Percentiles rank a stretch among this genome's conserved stretches.
Conservation (phyloP, 139 green algal species). For the Nannochloris sp. region DNA sequence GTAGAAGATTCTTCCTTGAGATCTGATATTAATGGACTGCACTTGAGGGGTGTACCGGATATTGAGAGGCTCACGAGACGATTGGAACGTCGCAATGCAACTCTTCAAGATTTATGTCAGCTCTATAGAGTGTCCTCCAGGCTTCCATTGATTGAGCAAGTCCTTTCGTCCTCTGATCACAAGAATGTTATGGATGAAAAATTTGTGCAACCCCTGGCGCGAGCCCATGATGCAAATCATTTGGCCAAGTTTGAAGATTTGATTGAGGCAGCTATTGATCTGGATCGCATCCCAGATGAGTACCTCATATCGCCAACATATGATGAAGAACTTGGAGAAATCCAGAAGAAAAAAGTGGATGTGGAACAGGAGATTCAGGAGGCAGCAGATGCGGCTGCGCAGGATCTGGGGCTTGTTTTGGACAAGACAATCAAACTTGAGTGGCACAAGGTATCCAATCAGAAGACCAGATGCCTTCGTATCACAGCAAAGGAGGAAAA, state of each 20-base stretch:
- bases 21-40: constrained; percentile 52
- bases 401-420: constrained; percentile 70
- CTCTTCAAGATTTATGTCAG: constrained; percentile 80
- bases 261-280: constrained; percentile 84
- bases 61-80: constrained; percentile 78
- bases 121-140: constrained; percentile 77
- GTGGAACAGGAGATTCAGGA: constrained; percentile 48
- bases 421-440: constrained; percentile 88
- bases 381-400: constrained; percentile 25
- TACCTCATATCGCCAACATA: constrained; percentile 84
- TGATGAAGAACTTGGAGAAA: constrained; percentile 41
- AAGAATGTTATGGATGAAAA: constrained; percentile 38
- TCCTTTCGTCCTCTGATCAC: constrained; percentile 50
- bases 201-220: constrained; percentile 52
- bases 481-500: constrained; percentile 92
- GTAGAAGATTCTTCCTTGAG: constrained; percentile 56
- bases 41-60: constrained; percentile 81
- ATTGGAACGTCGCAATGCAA: constrained; percentile 58
- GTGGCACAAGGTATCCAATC: constrained; percentile 70
- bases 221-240: constrained; percentile 60
- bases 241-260: constrained; percentile 93
- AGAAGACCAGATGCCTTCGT: constrained; percentile 68
- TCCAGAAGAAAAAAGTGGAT: constrained; percentile 42
- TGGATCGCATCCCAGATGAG: constrained; percentile 86
- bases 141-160: constrained; percentile 64